Evolutionary conservation across 1,284 basidiomycete genomes (phyloP).

Genomic region (Omphalotus olearius): DNA sequence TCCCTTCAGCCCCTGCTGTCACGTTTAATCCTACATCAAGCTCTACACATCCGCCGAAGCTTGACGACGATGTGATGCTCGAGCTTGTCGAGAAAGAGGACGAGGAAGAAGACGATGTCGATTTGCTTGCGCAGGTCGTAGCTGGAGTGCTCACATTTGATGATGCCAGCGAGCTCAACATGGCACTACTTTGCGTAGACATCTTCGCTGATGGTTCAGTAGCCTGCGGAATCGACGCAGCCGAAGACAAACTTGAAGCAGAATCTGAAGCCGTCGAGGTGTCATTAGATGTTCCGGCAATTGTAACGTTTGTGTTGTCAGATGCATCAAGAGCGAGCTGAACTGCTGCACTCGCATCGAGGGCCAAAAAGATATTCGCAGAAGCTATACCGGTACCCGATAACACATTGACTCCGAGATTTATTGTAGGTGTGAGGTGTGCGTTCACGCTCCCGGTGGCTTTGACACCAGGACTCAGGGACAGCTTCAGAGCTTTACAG

Average conservation of each 20-base stretch:
- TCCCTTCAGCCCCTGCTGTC: constrained; percentile 18
- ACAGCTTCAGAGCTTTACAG: constrained; percentile 29
- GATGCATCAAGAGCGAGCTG: constrained; percentile 24
- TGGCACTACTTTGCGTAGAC: neutral
- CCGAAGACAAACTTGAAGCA: neutral
- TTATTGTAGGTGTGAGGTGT: constrained; percentile 38
- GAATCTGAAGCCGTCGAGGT: neutral
- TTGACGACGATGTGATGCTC: neutral
- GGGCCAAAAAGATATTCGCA: constrained; percentile 33
- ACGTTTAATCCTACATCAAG: constrained; percentile 18
- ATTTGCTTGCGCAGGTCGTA: neutral
- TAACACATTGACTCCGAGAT: constrained; percentile 34
- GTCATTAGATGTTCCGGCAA: neutral
- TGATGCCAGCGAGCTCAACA: neutral
- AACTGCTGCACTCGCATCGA: constrained; percentile 32
- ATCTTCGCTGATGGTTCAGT: constrained; percentile 4
- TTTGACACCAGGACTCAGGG: constrained; percentile 28
- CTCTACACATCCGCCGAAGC: constrained; percentile 14
- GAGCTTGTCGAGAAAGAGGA: too few relatives aligned
- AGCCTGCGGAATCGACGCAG: constrained; percentile 6
- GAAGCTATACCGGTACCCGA: constrained; percentile 26
- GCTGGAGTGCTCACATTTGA: neutral
- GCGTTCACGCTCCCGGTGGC: constrained; percentile 31
- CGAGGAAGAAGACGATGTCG: too few relatives aligned
- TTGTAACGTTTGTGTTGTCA: constrained; percentile 1